phyloP scores from a whole-genome alignment of 2,329 filamentous ascomycete species.

The Coniochaeta ligniaria region DNA sequence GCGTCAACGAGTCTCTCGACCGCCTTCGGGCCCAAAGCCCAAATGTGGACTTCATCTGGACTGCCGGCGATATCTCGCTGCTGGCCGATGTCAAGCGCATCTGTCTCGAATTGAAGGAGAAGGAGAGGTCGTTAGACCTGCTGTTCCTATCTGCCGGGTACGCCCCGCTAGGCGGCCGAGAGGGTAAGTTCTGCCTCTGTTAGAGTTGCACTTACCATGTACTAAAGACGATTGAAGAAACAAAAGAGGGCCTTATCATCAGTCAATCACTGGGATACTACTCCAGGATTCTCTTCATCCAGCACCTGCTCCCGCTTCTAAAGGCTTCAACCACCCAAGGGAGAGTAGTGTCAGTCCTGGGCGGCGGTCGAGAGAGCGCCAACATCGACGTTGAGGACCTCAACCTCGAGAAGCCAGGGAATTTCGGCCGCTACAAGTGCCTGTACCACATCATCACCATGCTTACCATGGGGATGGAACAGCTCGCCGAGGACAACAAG shows the following conservation, averaged over 20 bases:
- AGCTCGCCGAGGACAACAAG: conserved; percentile 22
- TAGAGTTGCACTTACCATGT: neutral
- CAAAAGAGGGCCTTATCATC: conserved; percentile 33
- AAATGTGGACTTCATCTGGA: conserved; percentile 32
- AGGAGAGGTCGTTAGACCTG: conserved; percentile 31
- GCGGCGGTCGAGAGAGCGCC: conserved; percentile 22
- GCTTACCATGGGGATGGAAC: conserved; percentile 23
- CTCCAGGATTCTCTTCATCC: conserved; percentile 32
- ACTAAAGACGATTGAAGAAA: conserved; percentile 19
- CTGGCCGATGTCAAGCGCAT: conserved; percentile 31
- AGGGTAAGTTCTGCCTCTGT: neutral
- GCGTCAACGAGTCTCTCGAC: conserved; percentile 23
- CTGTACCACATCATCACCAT: conserved; percentile 22
- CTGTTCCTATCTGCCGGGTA: conserved; percentile 37
- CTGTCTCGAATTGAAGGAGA: conserved; percentile 27
- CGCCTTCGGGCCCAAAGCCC: conserved; percentile 27
- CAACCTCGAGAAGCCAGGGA: conserved; percentile 23
- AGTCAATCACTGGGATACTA: conserved; percentile 33
- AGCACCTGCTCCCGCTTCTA: conserved; percentile 32
- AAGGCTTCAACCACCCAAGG: neutral
- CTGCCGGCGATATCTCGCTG: conserved; percentile 34
- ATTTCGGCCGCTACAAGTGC: conserved; percentile 19
- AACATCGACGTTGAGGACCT: conserved; percentile 24
- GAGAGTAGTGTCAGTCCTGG: conserved; percentile 25
- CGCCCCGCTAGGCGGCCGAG: conserved; percentile 25